Conservation (phyloP, 169 alveolate species). For the Babesia ovis region DNA sequence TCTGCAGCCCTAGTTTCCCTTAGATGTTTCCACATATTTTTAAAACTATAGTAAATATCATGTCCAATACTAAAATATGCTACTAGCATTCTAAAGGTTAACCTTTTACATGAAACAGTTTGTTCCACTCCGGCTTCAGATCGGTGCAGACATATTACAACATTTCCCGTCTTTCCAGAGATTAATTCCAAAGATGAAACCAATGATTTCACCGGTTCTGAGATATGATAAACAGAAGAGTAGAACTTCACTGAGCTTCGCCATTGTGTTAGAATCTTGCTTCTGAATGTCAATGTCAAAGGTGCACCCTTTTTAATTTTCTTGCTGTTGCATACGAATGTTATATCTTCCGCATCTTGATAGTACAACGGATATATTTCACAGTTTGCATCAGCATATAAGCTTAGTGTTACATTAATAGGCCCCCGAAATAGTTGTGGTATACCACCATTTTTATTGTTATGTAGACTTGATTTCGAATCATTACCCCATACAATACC, state of each 20-base stretch:
- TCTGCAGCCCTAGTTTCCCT: background rate
- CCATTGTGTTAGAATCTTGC: background rate
- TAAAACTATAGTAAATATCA: background rate
- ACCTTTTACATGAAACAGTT: background rate
- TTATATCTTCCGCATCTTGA: constrained; percentile 9
- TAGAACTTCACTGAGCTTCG: background rate
- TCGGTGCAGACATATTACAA: constrained; percentile 14
- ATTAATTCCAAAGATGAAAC: background rate
- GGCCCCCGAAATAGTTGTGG: background rate
- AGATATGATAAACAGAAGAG: background rate
- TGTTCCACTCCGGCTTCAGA: background rate
- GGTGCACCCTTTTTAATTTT: background rate
- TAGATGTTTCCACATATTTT: background rate
- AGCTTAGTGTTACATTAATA: background rate
- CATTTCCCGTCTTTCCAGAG: background rate
- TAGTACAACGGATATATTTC: constrained; percentile 16
- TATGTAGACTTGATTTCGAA: background rate
- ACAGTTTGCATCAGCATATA: background rate
- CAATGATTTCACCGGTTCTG: background rate
- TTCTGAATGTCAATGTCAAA: background rate
- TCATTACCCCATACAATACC: background rate
- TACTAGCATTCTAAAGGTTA: background rate
- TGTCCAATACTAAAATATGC: background rate
- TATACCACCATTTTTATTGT: background rate
- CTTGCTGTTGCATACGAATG: constrained; percentile 13